phyloP scores from a whole-genome alignment of 73 alveolate species.

The Paramecium caudatum region DNA sequence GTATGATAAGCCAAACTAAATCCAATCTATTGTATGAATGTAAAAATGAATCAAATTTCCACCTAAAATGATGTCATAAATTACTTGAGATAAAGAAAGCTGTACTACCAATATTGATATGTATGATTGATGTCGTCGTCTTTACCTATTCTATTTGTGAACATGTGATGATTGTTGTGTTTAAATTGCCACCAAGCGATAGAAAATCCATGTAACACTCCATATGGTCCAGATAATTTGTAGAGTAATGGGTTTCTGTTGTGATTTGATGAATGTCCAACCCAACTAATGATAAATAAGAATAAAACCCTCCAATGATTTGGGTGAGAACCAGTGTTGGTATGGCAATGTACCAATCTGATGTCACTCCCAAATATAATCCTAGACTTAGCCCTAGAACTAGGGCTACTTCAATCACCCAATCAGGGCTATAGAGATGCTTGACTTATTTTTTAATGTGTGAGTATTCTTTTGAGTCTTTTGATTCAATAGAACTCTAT shows the following conservation, averaged over 20 bases:
- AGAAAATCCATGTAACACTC: conserved; percentile 70
- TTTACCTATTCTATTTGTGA: conserved; percentile 71
- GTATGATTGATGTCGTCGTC: conserved; percentile 74
- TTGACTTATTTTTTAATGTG: conserved; percentile 65
- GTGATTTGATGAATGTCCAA: conserved; percentile 76
- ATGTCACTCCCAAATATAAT: conserved; percentile 70
- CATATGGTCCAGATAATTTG: conserved; percentile 53
- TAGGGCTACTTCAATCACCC: conserved; percentile 48
- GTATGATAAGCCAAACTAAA: conserved; percentile 36
- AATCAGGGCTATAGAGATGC: conserved; percentile 71
- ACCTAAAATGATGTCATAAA: background rate
- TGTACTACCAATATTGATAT: conserved; percentile 59
- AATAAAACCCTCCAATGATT: conserved; percentile 55
- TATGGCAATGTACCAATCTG: conserved; percentile 64
- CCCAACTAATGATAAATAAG: conserved; percentile 38
- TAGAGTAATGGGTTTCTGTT: conserved; percentile 75
- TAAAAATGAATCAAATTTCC: conserved; percentile 73
- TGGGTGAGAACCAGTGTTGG: conserved; percentile 58
- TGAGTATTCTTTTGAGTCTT: conserved; percentile 42
- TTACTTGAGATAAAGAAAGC: conserved; percentile 64
- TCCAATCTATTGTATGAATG: conserved; percentile 41
- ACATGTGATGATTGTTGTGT: conserved; percentile 75
- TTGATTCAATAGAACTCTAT: conserved; percentile 61
- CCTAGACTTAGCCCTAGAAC: conserved; percentile 35
- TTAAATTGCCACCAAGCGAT: conserved; percentile 75